These are phyloP conservation scores for Cutaneotrichosporon sp. DNA, from an alignment of 1,284 basidiomycete genomes.

Conservation along the genomic window DNA sequence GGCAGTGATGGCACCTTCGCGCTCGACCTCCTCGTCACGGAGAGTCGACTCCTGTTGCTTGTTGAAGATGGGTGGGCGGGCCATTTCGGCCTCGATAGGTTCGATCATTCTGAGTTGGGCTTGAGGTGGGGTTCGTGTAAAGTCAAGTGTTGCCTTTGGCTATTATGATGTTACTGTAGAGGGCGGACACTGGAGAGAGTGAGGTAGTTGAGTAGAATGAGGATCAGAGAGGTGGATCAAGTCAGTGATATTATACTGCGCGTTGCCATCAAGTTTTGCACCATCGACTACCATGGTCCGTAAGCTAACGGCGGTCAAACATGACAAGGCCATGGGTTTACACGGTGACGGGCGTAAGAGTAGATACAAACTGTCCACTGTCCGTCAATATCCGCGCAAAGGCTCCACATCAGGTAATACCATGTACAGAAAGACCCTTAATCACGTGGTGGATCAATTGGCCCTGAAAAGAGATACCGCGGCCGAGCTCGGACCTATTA, in stretches of 20 bases:
- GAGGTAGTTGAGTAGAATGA: not conserved
- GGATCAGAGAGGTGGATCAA: not conserved
- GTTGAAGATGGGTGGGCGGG: constrained; percentile 39
- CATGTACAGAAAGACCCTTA: no score
- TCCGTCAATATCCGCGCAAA: constrained; percentile 17
- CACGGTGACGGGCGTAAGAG: not conserved
- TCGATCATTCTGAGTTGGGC: constrained; percentile 31
- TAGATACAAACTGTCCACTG: not conserved
- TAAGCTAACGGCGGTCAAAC: not conserved
- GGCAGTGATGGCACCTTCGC: constrained; percentile 9
- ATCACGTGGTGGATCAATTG: not conserved
- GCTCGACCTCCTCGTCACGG: constrained; percentile 33
- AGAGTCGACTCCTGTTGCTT: constrained; percentile 31
- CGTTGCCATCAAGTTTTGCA: not conserved
- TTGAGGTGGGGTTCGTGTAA: not conserved
- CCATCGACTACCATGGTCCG: not conserved
- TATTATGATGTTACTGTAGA: not conserved
- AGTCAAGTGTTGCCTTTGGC: not conserved
- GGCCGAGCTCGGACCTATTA: not conserved
- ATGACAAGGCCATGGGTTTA: constrained; percentile 3
- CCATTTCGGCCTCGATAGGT: constrained; percentile 44
- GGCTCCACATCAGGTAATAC: not conserved
- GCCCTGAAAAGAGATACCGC: not conserved
- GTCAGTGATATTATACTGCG: not conserved
- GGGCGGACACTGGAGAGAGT: not conserved